phyloP scores from a whole-genome alignment of 139 green algal genomes.

The Micractinium conductrix region DNA sequence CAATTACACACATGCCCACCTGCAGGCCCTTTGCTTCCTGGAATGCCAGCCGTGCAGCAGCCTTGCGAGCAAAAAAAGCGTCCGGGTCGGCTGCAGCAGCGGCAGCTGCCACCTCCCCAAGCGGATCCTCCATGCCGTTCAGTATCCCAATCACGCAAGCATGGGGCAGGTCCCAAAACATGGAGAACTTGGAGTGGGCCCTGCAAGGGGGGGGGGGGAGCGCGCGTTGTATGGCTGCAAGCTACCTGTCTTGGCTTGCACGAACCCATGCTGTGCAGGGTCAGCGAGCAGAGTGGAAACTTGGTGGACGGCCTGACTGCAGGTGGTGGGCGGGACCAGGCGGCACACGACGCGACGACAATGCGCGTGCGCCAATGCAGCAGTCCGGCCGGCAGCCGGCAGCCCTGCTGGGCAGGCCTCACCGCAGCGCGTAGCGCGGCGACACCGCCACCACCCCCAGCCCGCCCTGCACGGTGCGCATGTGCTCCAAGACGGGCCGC shows the following conservation, averaged over 20 bases:
- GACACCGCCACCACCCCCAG: slow-evolving; percentile 49
- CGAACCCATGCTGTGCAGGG: no score
- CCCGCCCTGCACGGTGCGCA: slow-evolving; percentile 36
- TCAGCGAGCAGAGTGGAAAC: no score
- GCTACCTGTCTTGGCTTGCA: no score
- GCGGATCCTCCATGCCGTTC: slow-evolving; percentile 14
- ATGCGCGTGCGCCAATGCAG: no score
- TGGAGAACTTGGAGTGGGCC: slow-evolving; percentile 33
- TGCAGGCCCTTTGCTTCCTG: slow-evolving; percentile 40
- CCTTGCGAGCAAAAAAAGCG: slow-evolving; percentile 37
- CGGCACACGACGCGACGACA: no score
- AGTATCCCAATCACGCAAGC: slow-evolving; percentile 33
- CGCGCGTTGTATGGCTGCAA: no score
- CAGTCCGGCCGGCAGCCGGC: no score
- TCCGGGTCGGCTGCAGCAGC: slow-evolving; percentile 1
- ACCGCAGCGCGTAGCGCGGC: slow-evolving; percentile 37
- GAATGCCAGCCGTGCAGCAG: slow-evolving; percentile 33
- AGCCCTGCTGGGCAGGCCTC: no score
- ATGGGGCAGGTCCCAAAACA: slow-evolving; percentile 44
- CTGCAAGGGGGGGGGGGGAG: no score
- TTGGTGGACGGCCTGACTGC: no score
- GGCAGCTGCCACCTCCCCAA: background rate
- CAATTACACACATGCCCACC: no score
- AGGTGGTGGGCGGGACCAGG: no score
- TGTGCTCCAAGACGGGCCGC: slow-evolving; percentile 40